phyloP scores from a whole-genome alignment of 2,329 filamentous ascomycete species.

The Chaetomium globosum region DNA sequence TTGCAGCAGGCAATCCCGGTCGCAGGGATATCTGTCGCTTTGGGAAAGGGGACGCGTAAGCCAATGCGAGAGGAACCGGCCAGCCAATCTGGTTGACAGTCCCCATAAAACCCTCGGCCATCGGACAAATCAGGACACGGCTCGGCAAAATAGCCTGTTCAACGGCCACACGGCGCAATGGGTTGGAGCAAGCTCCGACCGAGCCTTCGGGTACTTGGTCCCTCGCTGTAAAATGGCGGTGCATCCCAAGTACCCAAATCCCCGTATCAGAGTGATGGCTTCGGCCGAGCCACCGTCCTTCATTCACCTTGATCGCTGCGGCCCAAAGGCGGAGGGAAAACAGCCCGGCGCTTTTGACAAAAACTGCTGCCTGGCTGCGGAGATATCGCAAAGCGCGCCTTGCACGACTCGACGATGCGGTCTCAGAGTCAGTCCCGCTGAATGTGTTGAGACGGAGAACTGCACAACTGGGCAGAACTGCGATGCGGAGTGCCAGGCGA shows the following conservation, averaged over 20 bases:
- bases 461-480: conserved; percentile 22
- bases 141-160: conserved; percentile 34
- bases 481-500: not conserved
- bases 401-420: not conserved
- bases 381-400: not conserved
- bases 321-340: not conserved
- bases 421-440: not conserved
- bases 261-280: not conserved
- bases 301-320: not conserved
- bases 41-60: conserved; percentile 44
- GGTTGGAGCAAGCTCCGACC: conserved; percentile 3
- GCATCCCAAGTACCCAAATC: not conserved
- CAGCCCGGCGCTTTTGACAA: not conserved
- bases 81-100: conserved; percentile 13
- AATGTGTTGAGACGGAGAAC: not conserved
- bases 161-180: conserved; percentile 29
- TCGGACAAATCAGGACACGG: conserved; percentile 27
- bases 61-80: conserved; percentile 24
- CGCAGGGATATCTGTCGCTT: conserved; percentile 17
- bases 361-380: conserved; percentile 4
- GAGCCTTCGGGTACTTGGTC: conserved; percentile 14
- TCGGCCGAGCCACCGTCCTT: not conserved
- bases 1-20: conserved; percentile 2
- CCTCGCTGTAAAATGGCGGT: not conserved
- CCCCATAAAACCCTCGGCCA: not conserved